Percentiles rank a stretch among this genome's conserved stretches.
Conservation (phyloP, 805 yeast genomes). For the Danielia oregonensis region DNA sequence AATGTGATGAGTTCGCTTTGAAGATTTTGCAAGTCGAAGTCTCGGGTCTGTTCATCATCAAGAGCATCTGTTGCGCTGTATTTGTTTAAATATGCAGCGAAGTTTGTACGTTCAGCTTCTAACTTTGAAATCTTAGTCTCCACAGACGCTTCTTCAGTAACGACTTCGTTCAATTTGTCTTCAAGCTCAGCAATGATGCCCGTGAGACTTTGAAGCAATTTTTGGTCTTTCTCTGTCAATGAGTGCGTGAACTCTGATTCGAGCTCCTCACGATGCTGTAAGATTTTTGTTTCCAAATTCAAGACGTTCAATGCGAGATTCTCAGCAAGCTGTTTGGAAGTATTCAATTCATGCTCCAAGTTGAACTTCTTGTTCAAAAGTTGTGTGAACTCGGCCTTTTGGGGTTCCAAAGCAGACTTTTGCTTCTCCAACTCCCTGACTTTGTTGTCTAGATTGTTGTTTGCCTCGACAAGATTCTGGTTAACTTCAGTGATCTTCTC, state of each 20-base stretch:
- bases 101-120: constrained; percentile 7
- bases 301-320: constrained; percentile 17
- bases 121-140: constrained; percentile 39
- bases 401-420: constrained; percentile 40
- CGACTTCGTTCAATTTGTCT: constrained; percentile 36
- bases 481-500: constrained; percentile 43
- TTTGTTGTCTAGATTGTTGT: constrained; percentile 39
- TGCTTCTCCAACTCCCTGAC: constrained; percentile 42
- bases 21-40: constrained; percentile 23
- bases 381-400: constrained; percentile 40
- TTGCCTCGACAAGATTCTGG: constrained; percentile 46
- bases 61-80: constrained; percentile 3
- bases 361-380: constrained; percentile 39
- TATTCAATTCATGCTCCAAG: constrained; percentile 40
- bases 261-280: constrained; percentile 48
- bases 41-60: constrained; percentile 6
- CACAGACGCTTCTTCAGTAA: constrained; percentile 36
- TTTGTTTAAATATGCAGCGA: constrained; percentile 4
- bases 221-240: constrained; percentile 48
- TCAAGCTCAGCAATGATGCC: constrained; percentile 36
- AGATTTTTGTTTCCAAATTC: constrained; percentile 28
- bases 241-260: constrained; percentile 49
- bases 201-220: constrained; percentile 33
- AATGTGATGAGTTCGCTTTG: constrained; percentile 25
- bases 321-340: constrained; percentile 31